Base-by-base conservation (phyloP, 2,329 filamentous ascomycete genomes). In the Alternaria sp. region DNA sequence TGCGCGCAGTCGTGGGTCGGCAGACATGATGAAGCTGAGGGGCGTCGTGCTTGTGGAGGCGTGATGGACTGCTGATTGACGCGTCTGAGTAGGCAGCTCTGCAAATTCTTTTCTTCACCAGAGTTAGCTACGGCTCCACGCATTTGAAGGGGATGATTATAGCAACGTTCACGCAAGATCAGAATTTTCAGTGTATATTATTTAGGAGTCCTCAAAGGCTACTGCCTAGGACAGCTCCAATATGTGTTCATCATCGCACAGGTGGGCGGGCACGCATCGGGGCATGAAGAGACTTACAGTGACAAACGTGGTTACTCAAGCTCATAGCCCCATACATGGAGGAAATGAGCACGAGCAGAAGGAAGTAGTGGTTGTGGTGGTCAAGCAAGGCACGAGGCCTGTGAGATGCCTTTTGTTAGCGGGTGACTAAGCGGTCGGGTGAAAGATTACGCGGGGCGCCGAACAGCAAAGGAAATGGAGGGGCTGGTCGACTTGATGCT, bases 161-260 rank as follows among this genome's bases (percentile, higher is more conserved):
- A 52, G 42, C 10, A 37, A 49, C 37, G 11, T 64, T 77, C 37
- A 58, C 58, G 61, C 58, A 68, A 62, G 61, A 68, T 74, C 73
- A 77, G 69, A 73, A 75, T 77, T 74, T 79, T 84, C 71, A 75
- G 73, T 76, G 75, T 72, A 67, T 73, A 74, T 69, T 75, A 71
- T 72, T 67, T 66, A 66, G 84, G 56, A 67, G 81, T 90, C 88
- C 72, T 77, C 71, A 76, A 67, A 70, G 77, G 74, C 76, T 77
- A 81, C 46, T 58, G 67, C 66, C 68, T 85, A 85, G 87, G 89
- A 91, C 88, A 91, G 89, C 89, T 91, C 89, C 89, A 91, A 91
- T 91, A 90, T 73, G 71, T 69, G 72, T 75, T 88, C 86, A 88
- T 88, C 86, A 86, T 80, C 58, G 71, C 65, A 66, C 57, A 53